A percentile compares a stretch with the other conserved stretches of the same genome.
These are phyloP conservation scores for Annulohypoxylon stygium DNA, from an alignment of 495 filamentous ascomycete genomes.

Conservation along the genomic window DNA sequence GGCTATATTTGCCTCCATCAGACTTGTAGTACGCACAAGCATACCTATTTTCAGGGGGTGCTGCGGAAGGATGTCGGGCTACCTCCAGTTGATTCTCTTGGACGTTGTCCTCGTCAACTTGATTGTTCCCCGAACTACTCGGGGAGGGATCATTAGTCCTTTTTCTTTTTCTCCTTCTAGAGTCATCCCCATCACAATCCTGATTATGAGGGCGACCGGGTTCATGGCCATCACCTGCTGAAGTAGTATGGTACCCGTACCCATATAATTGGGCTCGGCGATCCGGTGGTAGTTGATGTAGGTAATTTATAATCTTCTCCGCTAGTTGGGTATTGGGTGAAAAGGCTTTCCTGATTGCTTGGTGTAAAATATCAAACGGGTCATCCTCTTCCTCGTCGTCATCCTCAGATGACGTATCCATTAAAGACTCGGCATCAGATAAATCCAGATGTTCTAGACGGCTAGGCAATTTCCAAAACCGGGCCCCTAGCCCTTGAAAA, in stretches of 20 bases:
- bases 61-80: neutral
- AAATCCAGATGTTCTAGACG: neutral
- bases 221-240: neutral
- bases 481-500: neutral
- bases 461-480: neutral
- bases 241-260: neutral
- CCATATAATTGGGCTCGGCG: conserved; percentile 18
- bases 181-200: no score
- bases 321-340: conserved; percentile 7
- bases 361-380: conserved; percentile 11
- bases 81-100: conserved; percentile 20
- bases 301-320: conserved; percentile 10
- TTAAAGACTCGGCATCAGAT: conserved; percentile 10
- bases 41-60: conserved; percentile 12
- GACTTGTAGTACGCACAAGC: conserved; percentile 26
- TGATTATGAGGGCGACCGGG: neutral
- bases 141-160: neutral
- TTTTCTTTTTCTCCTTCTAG: conserved; percentile 1
- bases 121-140: neutral
- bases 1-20: conserved; percentile 16
- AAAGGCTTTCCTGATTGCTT: conserved; percentile 18
- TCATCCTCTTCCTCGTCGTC: conserved; percentile 20
- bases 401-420: conserved; percentile 17
- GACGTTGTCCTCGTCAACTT: conserved; percentile 1
- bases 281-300: conserved; percentile 15